Evolutionary conservation across 805 yeast genomes (phyloP), one percentile per base, ranked within the genome.

Genomic region (Starmera quercuum): DNA sequence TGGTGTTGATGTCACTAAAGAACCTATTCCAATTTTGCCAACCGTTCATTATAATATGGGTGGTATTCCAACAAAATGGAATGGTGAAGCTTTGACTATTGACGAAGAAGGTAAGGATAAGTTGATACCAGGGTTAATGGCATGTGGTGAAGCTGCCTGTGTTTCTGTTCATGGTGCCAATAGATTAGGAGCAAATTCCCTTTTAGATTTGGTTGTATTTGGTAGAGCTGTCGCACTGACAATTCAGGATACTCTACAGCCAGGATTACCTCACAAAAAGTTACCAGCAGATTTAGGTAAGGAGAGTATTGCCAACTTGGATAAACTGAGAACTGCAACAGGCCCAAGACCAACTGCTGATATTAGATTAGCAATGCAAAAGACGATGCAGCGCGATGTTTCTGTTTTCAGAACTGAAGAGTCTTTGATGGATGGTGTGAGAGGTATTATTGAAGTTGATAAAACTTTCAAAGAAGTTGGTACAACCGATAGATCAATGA

Each of bases 21-120:
- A 90, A 69, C 98, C 98, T 56, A 92, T 92, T 61, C 98, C 97
- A 52, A 88, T 90, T 52, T 66, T 92, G 51, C 98, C 98, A 52
- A 90, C 98, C 46, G 98, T 92, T 41, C 98, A 90, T 68, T 90
- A 92, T 73, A 90, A 90, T 68, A 90, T 90, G 98, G 98, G 98
- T 65, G 97, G 97, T 78, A 85, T 90, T 47, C 98, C 98, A 63
- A 92, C 98, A 47, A 85, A 82, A 63, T 92, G 86, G 83, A 83
- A 81, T 46, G 98, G 97, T 71, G 97, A 90, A 69, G 97, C 78
- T 34, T 59, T 90, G 43, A 85, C 85, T 30, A 57, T 81, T 52
- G 86, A 83, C 56, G 90, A 75, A 56, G 65, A 72, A 32, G 98
- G 98, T 51, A 78, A 90, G 54, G 98, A 92, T 61, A 76, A 73